A percentile compares a stretch with the other conserved stretches of the same genome.
Evolutionary conservation across 2,329 filamentous ascomycete species (phyloP).

Genomic region (Madurella fahalii): DNA sequence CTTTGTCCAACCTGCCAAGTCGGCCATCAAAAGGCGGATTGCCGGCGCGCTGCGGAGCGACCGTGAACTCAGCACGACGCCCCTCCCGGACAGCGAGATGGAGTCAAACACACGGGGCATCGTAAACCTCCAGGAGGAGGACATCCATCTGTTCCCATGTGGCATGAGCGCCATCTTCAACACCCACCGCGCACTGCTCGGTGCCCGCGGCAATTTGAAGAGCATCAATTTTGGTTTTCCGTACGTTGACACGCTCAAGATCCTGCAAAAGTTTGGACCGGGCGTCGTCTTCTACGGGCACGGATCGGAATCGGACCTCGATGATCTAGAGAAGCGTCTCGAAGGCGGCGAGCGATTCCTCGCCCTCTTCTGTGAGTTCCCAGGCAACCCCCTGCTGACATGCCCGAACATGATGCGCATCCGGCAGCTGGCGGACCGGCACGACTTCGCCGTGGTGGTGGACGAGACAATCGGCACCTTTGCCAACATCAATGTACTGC

Average conservation of each 20-base stretch:
- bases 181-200: conserved; percentile 69
- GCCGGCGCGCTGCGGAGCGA: conserved; percentile 77
- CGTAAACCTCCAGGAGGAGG: conserved; percentile 69
- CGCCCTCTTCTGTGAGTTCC: conserved; percentile 90
- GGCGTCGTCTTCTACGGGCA: conserved; percentile 85
- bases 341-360: conserved; percentile 70
- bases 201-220: conserved; percentile 59
- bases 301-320: conserved; percentile 71
- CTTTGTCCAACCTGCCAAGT: conserved; percentile 74
- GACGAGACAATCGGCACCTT: conserved; percentile 98
- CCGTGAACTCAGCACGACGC: conserved; percentile 56
- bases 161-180: conserved; percentile 97
- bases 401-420: conserved; percentile 85
- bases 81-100: conserved; percentile 45
- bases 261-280: conserved; percentile 88
- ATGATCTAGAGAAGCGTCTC: conserved; percentile 73
- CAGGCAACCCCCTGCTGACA: conserved; percentile 82
- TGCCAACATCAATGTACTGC: conserved; percentile 89
- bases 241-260: conserved; percentile 94
- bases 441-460: conserved; percentile 84
- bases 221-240: conserved; percentile 96
- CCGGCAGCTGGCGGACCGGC: conserved; percentile 70
- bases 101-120: conserved; percentile 51
- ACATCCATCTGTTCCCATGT: conserved; percentile 82
- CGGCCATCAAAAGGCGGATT: conserved; percentile 82